Evolutionary conservation across 805 yeast genomes (phyloP), one percentile per base, ranked within the genome.

Genomic region (Brettanomyces sp.): DNA sequence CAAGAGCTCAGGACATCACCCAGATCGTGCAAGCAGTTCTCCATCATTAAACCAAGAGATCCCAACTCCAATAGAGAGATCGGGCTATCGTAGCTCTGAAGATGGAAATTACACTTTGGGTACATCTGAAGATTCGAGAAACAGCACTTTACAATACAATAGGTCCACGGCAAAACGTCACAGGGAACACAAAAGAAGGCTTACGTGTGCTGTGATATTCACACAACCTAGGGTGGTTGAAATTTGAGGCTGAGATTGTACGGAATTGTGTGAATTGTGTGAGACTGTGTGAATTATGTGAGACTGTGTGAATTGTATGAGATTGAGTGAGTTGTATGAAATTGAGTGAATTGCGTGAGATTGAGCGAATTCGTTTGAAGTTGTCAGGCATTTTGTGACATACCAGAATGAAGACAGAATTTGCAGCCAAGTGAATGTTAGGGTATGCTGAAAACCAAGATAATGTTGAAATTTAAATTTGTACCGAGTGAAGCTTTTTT

Each of bases 201-300:
- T 69, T n/a, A 66, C 76, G 0, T 67, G 74, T 38, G 78, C 79
- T 0, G 56, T 74, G 52, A 66, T 69, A 33, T 73, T 74, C 50
- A 66, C 67, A 13, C 49, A 61, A 14, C 78, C 73, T 21, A 60
- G 55, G 46, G 54, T 62, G 5, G 53, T 63, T 23, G 62, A 63
- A 14, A 49, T 61, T 13, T 56, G 39, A 41, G 25, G 30, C 7
- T 14, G 2, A n/a, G 13, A 32, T 32, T 32, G 11, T 32, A 32
- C n/a, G n/a, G 2, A 11, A 2, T 32, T 32, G 9, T 32, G 12
- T 9, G 13, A 18, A 18, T 18, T 18, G 18, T 18, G 2, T 18
- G 18, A 18, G 18, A 18, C 18, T 18, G 18, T 18, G 18, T 18
- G 18, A 18, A n/a, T n/a, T n/a, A n/a, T n/a, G n/a, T n/a, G n/a